A percentile compares a stretch with the other conserved stretches of the same genome.
Evolutionary conservation across 225 moss, liverwort and hornwort species (phyloP).

Genomic region (Physcomitrium patens): DNA sequence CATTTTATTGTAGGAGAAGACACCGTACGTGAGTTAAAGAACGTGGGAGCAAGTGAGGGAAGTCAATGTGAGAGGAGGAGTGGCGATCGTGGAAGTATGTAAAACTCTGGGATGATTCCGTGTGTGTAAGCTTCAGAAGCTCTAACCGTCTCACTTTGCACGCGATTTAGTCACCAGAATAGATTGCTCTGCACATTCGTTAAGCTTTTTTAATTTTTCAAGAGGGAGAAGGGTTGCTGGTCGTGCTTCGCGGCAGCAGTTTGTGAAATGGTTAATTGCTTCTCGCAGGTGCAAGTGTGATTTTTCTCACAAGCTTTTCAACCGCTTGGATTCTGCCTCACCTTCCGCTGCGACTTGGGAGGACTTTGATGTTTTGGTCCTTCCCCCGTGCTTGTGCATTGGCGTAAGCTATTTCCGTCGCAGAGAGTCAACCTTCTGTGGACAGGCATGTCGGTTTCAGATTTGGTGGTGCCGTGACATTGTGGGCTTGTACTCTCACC

Average conservation of each 20-base stretch:
- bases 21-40: not conserved
- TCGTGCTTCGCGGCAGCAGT: not conserved
- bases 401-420: not conserved
- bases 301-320: constrained; percentile 1
- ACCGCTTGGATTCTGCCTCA: not conserved
- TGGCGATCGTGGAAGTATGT: constrained; percentile 8
- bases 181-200: not conserved
- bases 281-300: constrained; percentile 1
- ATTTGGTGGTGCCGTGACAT: not conserved
- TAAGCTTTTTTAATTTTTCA: not conserved
- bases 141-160: too few relatives aligned
- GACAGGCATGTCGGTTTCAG: not conserved
- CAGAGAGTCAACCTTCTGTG: constrained; percentile 4
- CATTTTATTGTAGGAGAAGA: not conserved
- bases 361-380: not conserved
- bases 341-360: constrained; percentile 7
- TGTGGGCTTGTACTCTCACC: not conserved
- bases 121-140: too few relatives aligned
- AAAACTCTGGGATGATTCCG: not conserved
- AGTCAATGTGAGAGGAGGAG: not conserved
- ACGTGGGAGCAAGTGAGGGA: not conserved
- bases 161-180: too few relatives aligned
- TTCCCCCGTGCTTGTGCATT: not conserved
- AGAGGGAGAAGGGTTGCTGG: not conserved
- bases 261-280: constrained; percentile 20